phyloP scores from a whole-genome alignment of 2,329 filamentous ascomycete species.

The Aspergillus clavatus region DNA sequence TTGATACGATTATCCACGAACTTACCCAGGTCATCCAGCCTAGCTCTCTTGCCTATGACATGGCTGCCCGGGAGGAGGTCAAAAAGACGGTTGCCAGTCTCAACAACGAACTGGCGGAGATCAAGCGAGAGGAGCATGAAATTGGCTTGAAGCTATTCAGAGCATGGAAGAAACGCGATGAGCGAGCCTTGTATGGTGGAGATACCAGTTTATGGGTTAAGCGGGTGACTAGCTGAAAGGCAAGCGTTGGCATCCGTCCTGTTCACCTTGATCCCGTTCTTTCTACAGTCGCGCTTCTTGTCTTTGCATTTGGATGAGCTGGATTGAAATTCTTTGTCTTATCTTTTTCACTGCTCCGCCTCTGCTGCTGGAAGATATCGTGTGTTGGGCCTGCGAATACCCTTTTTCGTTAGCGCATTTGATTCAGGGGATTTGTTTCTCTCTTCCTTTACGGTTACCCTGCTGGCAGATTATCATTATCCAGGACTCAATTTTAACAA shows the following conservation, averaged over 20 bases:
- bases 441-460: background rate
- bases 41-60: constrained; percentile 60
- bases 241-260: no score
- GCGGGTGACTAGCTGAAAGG: constrained; percentile 60
- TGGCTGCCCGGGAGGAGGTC: constrained; percentile 55
- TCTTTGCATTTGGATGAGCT: background rate
- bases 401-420: background rate
- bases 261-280: constrained; percentile 2
- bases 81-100: constrained; percentile 63
- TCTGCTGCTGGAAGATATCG: background rate
- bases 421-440: background rate
- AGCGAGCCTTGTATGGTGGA: constrained; percentile 45
- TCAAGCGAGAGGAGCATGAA: constrained; percentile 72
- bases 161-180: constrained; percentile 69
- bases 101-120: constrained; percentile 63
- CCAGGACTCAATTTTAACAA: background rate
- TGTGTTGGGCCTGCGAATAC: constrained; percentile 3
- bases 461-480: background rate
- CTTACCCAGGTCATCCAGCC: constrained; percentile 73
- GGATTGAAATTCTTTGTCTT: background rate
- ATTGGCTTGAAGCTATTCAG: constrained; percentile 69
- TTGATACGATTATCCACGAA: constrained; percentile 67
- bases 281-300: background rate
- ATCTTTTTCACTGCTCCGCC: background rate
- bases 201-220: constrained; percentile 71